Conservation (phyloP, 345 rosid species). For the Nasturtium officinale region DNA sequence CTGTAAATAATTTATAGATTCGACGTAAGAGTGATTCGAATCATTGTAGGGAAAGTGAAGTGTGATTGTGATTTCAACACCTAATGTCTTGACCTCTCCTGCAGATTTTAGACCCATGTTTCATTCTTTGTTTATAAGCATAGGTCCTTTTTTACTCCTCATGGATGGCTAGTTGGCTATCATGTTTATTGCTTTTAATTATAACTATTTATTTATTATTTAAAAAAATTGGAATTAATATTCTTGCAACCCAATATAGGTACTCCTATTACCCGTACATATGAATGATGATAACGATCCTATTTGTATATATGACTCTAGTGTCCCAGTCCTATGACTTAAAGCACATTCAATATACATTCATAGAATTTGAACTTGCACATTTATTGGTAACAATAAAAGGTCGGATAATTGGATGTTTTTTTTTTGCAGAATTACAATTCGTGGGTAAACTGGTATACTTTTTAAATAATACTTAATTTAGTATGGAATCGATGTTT, state of each 20-base stretch:
- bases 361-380: slow-evolving; percentile 20
- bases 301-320: slow-evolving; percentile 9
- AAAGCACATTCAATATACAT: slow-evolving; percentile 17
- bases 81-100: slow-evolving; percentile 29
- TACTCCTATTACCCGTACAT: not conserved
- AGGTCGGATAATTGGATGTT: not conserved
- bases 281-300: not conserved
- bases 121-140: slow-evolving; percentile 22
- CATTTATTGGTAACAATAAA: not conserved
- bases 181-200: slow-evolving; percentile 3
- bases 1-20: not conserved
- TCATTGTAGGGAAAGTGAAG: slow-evolving; percentile 17
- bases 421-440: not conserved
- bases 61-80: slow-evolving; percentile 31
- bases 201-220: not conserved
- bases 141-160: not conserved
- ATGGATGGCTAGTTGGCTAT: too few relatives aligned
- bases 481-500: too few relatives aligned
- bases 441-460: too few relatives aligned
- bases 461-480: too few relatives aligned
- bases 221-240: not conserved
- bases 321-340: slow-evolving; percentile 18
- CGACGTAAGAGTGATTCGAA: slow-evolving; percentile 14
- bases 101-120: not conserved
- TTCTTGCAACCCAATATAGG: not conserved